These are phyloP conservation scores for Neurospora sp. DNA, from an alignment of 495 filamentous ascomycete species.

Conservation along the genomic window DNA sequence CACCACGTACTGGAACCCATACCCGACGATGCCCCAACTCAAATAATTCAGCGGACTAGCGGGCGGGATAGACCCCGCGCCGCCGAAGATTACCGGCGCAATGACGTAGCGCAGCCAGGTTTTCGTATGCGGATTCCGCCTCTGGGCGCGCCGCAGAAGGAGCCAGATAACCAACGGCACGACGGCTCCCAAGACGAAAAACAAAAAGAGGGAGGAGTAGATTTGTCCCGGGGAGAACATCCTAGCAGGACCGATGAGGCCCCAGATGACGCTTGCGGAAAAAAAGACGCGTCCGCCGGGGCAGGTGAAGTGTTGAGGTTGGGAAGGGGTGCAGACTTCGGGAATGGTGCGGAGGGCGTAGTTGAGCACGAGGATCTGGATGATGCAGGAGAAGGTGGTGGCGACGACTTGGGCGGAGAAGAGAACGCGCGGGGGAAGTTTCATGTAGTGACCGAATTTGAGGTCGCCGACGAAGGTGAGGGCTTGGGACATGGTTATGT, in stretches of 20 bases:
- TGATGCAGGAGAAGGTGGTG: conserved; percentile 54
- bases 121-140: conserved; percentile 34
- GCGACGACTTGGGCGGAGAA: conserved; percentile 61
- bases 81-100: conserved; percentile 60
- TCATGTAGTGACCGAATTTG: conserved; percentile 62
- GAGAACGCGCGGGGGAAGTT: conserved; percentile 55
- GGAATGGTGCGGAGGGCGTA: conserved; percentile 54
- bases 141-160: conserved; percentile 23
- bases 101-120: conserved; percentile 46
- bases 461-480: conserved; percentile 45
- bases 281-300: conserved; percentile 61
- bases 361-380: conserved; percentile 56
- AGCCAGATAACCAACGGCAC: conserved; percentile 48
- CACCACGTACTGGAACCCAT: conserved; percentile 53
- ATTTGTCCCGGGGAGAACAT: conserved; percentile 61
- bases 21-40: conserved; percentile 57
- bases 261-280: conserved; percentile 60
- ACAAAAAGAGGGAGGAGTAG: conserved; percentile 54
- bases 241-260: conserved; percentile 53
- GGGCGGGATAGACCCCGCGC: conserved; percentile 52
- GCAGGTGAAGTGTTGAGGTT: conserved; percentile 56
- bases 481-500: conserved; percentile 54
- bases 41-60: conserved; percentile 61
- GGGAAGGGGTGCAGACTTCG: conserved; percentile 49
- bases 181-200: conserved; percentile 52